Evolutionary conservation across 345 rosid species (phyloP), one percentile per base, ranked within the genome.

Genomic region (Triadica sebifera): DNA sequence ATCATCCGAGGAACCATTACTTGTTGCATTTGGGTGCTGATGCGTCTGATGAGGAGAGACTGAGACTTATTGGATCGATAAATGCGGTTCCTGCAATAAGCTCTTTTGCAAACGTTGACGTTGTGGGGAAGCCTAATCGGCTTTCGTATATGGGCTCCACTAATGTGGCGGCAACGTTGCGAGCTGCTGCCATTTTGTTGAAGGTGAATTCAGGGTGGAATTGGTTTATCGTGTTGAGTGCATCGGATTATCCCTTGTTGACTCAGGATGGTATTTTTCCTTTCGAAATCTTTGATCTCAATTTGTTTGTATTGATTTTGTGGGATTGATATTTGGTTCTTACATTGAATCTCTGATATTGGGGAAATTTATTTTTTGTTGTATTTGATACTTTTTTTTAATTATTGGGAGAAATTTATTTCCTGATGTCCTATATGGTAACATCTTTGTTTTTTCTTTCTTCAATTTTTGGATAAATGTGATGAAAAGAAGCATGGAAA

Each of bases 1-100:
- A 96, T 78, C 99, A 96, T 66, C 99, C 99, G 1, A 87, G 99
- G 79, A 96, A 96, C 75, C 88, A 94, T 38, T 96, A 96, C 70
- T 77, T 96, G 71, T 77, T 96, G 80, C 98, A 96, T 83, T 91
- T 95, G 4, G 84, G 84, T 6, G 89, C 88, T 50, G 99, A 96
- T 50, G 94, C 97, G 2, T 81, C 92, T 4, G 93, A 88, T 73
- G 83, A 85, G 11, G 99, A 96, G 84, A 84, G 97, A 70, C 69
- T 83, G 19, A 65, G 81, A 73, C 84, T 96, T 75, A 84, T 78
- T 6, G 74, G 85, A 20, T 87, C 86, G 6, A 84, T 96, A 77
- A 87, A 84, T 81, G 83, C 89, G 47, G 94, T 91, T 20, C 89
- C 96, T 71, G 89, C 91, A 20, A 81, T 96, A 37, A 81, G 79